phyloP scores from a whole-genome alignment of 352 stramenopile genomes.

The Phytophthora litchii region DNA sequence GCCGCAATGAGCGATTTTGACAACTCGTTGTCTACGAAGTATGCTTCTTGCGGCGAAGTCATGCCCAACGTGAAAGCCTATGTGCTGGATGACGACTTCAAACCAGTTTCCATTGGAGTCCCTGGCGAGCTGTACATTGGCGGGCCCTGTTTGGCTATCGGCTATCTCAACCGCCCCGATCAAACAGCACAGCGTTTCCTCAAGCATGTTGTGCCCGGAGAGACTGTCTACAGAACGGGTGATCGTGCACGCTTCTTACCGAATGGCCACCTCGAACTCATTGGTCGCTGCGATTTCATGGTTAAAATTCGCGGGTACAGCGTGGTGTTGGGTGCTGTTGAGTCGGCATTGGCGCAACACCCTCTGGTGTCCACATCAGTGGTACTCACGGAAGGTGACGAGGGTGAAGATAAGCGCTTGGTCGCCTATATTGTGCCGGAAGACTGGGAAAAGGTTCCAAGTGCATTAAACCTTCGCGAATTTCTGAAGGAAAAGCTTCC shows the following conservation, averaged over 20 bases:
- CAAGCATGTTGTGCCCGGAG: conserved; percentile 57
- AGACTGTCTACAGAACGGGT: conserved; percentile 92
- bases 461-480: conserved; percentile 61
- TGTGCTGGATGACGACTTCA: conserved; percentile 78
- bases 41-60: conserved; percentile 86
- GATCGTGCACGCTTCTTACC: conserved; percentile 91
- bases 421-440: conserved; percentile 92
- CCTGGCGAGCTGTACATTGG: conserved; percentile 87
- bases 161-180: conserved; percentile 83
- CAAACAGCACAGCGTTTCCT: conserved; percentile 84
- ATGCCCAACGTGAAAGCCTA: conserved; percentile 86
- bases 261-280: conserved; percentile 92
- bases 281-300: conserved; percentile 95
- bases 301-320: conserved; percentile 96
- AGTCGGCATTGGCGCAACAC: conserved; percentile 89
- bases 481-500: conserved; percentile 81
- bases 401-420: conserved; percentile 90
- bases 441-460: conserved; percentile 70
- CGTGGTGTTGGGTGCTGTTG: conserved; percentile 92
- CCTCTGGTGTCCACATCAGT: conserved; percentile 84
- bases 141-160: conserved; percentile 83
- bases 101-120: conserved; percentile 67
- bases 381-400: conserved; percentile 90
- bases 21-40: conserved; percentile 81
- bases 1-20: conserved; percentile 76